A percentile compares a stretch with the other conserved stretches of the same genome.
Evolutionary conservation across 441 rosid genomes (phyloP).

Genomic region (Flueggea neowawraea): DNA sequence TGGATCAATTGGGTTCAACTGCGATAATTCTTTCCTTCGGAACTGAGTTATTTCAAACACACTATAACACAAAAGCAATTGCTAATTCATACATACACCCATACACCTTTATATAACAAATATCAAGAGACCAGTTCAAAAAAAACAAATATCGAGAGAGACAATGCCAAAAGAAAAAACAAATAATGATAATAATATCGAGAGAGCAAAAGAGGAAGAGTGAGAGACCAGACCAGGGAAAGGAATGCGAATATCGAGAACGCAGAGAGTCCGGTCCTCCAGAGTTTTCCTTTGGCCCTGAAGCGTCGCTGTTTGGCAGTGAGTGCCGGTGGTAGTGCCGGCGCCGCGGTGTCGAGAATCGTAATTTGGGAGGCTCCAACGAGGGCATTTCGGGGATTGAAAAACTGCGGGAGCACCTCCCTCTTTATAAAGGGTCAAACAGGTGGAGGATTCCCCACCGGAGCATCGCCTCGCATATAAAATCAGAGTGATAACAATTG

Average conservation of each 20-base stretch:
- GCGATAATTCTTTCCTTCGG: no score
- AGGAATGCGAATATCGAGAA: slow-evolving; percentile 75
- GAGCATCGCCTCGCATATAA: background rate
- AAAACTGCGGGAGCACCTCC: slow-evolving; percentile 98
- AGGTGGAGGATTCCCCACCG: slow-evolving; percentile 71
- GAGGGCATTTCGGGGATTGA: slow-evolving; percentile 88
- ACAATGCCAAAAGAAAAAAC: background rate
- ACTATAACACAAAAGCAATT: no score
- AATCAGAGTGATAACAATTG: no score
- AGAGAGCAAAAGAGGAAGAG: background rate
- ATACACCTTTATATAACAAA: background rate
- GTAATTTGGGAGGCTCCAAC: slow-evolving; percentile 62
- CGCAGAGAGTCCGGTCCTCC: slow-evolving; percentile 88
- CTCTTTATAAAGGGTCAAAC: slow-evolving; percentile 73
- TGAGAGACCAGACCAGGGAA: slow-evolving; percentile 52
- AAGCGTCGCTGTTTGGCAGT: slow-evolving; percentile 67
- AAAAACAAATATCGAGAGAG: background rate
- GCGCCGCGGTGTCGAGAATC: slow-evolving; percentile 28
- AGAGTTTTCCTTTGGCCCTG: slow-evolving; percentile 76
- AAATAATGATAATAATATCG: background rate
- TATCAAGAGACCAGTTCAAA: no score
- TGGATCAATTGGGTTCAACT: no score
- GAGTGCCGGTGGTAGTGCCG: slow-evolving; percentile 15
- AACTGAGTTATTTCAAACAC: no score
- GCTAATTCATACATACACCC: no score